Base-by-base conservation (phyloP, 495 filamentous ascomycete species). In the Penicillium canariense region DNA sequence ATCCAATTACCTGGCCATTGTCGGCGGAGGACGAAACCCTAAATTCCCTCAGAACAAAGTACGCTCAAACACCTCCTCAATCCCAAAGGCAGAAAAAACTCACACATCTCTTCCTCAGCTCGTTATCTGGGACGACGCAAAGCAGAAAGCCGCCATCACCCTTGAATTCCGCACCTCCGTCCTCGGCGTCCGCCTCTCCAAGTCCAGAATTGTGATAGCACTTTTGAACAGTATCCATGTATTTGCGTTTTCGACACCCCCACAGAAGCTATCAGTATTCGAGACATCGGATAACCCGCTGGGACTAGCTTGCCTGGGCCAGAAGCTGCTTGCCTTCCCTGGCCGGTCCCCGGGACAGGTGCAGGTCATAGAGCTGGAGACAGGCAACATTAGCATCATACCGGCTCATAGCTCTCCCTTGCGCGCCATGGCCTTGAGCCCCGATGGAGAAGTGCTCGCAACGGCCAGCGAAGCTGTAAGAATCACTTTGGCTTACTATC, bases 41-140 rank as follows among this genome's bases (percentile, higher is more conserved):
- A 93, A 93, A 59, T 94, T 90, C 61, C 85, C 90, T 0, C 83
- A 85, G 57, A 95, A 95, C 74, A 96, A 96, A 74, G 91, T 87
- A 61, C 65, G 74, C 40, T 7, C 30, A 26, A 25, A 2, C 22
- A 22, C 11, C 10, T 15, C 1, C n/a, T 11, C 6, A 5, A 14
- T 22, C 3, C n/a, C 4, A 28, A 45, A 15, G 5, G 26, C 18
- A 32, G 12, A 25, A 3, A 17, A 23, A 17, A n/a, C 30, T 49
- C 45, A 47, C 39, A 38, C 36, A 58, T 47, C 57, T 25, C 0
- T 54, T 12, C 0, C 52, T 12, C 11, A 90, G 87, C 77, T 92
- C 54, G 82, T 96, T 25, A 88, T 97, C 54, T 98, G 93, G 94
- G 91, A 97, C 67, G 90, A 96, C 60, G 79, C 77, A 22, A 90